A percentile compares a stretch with the other conserved stretches of the same genome.
These are phyloP conservation scores for Allium sativum DNA, from an alignment of 106 monocot genomes.

Conservation along the genomic window DNA sequence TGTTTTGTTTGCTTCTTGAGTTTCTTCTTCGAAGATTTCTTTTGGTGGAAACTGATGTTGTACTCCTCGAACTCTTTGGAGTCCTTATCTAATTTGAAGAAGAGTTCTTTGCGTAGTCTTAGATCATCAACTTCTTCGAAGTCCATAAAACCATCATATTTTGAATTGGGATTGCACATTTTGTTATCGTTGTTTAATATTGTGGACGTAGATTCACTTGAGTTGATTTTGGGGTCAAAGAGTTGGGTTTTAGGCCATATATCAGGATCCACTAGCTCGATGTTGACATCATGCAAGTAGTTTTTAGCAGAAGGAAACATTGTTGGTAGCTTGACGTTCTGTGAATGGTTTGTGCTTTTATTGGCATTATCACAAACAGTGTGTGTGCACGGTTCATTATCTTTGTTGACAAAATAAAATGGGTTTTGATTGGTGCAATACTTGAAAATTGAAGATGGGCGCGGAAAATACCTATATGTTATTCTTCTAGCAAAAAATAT, in stretches of 20 bases:
- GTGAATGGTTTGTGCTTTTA: not conserved
- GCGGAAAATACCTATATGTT: not conserved
- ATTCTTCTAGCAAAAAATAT: not conserved
- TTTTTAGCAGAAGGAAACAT: constrained; percentile 9
- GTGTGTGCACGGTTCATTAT: constrained; percentile 3
- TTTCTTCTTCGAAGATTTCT: constrained; percentile 24
- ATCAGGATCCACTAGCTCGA: constrained; percentile 43
- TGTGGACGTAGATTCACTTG: not conserved
- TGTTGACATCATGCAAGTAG: constrained; percentile 16
- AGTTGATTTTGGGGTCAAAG: not conserved
- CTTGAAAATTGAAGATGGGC: not conserved
- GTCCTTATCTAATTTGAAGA: constrained; percentile 63
- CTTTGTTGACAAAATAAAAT: not conserved
- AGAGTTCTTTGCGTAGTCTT: constrained; percentile 43
- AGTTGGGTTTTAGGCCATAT: constrained; percentile 28
- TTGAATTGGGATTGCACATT: not conserved
- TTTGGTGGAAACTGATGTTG: constrained; percentile 32
- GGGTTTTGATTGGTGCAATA: not conserved
- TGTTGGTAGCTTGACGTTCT: constrained; percentile 6
- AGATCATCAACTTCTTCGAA: constrained; percentile 65
- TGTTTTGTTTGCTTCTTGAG: constrained; percentile 7
- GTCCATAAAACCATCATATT: constrained; percentile 10
- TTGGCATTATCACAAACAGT: constrained; percentile 3
- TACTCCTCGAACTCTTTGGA: constrained; percentile 77
- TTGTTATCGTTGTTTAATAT: not conserved